These are phyloP conservation scores for Stemphylium beticola DNA, from an alignment of 2,329 filamentous ascomycete genomes.

Conservation along the genomic window DNA sequence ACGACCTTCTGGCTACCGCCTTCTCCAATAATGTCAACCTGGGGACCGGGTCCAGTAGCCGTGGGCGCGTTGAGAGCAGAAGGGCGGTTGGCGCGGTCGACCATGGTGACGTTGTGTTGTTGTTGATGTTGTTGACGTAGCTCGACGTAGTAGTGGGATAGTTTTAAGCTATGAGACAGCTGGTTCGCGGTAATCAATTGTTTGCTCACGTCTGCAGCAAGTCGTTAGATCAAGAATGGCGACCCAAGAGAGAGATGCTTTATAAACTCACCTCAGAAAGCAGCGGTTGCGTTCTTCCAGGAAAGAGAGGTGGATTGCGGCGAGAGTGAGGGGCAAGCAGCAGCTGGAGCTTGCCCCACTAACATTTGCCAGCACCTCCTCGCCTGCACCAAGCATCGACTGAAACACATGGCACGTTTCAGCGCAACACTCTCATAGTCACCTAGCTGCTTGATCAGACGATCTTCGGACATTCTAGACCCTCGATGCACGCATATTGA, in stretches of 20 bases:
- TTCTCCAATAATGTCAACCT: constrained; percentile 78
- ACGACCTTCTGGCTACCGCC: constrained; percentile 74
- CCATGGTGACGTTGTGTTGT: constrained; percentile 57
- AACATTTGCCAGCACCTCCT: constrained; percentile 23
- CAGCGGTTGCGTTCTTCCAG: constrained; percentile 15
- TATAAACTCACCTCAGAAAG: constrained; percentile 13
- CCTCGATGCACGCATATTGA: constrained; percentile 3
- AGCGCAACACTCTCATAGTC: constrained; percentile 20
- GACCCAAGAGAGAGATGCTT: background rate
- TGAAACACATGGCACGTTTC: constrained; percentile 26
- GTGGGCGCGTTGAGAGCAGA: constrained; percentile 67
- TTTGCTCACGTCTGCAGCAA: background rate
- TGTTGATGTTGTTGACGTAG: constrained; percentile 6
- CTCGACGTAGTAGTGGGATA: constrained; percentile 5
- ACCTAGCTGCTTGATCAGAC: constrained; percentile 3
- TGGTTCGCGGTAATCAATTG: background rate
- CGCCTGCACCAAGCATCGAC: constrained; percentile 12
- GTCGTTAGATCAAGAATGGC: too few species aligned
- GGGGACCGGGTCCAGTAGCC: constrained; percentile 67
- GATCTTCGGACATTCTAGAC: constrained; percentile 7
- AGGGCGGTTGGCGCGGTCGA: constrained; percentile 85
- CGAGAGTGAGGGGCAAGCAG: constrained; percentile 27
- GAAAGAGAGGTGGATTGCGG: constrained; percentile 20
- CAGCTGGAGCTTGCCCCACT: constrained; percentile 23
- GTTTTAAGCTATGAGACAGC: background rate